phyloP scores from a whole-genome alignment of 208 protist species.

The Strigomonas culicis region DNA sequence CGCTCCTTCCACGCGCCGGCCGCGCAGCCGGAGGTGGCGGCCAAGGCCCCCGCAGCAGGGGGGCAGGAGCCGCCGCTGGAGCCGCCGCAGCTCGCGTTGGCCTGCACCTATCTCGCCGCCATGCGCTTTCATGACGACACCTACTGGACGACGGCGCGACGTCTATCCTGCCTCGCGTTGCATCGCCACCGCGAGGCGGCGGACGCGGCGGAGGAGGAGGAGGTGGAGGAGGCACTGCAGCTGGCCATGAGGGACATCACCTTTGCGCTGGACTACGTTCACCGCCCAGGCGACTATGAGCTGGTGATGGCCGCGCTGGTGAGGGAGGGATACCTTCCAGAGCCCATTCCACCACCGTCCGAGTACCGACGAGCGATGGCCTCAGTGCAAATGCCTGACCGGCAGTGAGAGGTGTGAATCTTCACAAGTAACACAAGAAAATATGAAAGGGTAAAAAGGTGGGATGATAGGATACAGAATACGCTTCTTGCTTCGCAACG shows the following conservation, averaged over 20 bases:
- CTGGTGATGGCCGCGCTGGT: slow-evolving; percentile 64
- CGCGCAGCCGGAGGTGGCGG: background rate
- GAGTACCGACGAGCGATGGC: slow-evolving; percentile 28
- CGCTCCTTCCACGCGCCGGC: background rate
- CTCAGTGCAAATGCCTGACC: background rate
- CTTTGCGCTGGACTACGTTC: slow-evolving; percentile 70
- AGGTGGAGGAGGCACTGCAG: slow-evolving; percentile 16
- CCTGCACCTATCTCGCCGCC: slow-evolving; percentile 40
- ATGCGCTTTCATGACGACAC: slow-evolving; percentile 33
- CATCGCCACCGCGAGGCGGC: background rate
- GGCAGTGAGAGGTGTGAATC: too few relatives aligned
- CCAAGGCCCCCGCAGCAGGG: background rate
- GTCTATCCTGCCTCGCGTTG: slow-evolving; percentile 18
- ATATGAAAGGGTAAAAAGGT: too few relatives aligned
- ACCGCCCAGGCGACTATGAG: slow-evolving; percentile 37
- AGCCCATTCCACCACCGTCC: slow-evolving; percentile 54
- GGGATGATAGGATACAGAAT: slow-evolving; percentile 10
- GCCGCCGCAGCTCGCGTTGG: slow-evolving; percentile 38
- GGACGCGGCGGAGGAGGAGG: background rate
- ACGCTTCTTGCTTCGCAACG: background rate
- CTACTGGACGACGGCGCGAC: slow-evolving; percentile 49
- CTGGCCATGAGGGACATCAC: slow-evolving; percentile 46
- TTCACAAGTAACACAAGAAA: too few relatives aligned
- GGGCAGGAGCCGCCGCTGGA: slow-evolving; percentile 10
- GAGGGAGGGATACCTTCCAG: slow-evolving; percentile 23